phyloP scores from a whole-genome alignment of 176 grass and related monocot species.

The Puya raimondii region DNA sequence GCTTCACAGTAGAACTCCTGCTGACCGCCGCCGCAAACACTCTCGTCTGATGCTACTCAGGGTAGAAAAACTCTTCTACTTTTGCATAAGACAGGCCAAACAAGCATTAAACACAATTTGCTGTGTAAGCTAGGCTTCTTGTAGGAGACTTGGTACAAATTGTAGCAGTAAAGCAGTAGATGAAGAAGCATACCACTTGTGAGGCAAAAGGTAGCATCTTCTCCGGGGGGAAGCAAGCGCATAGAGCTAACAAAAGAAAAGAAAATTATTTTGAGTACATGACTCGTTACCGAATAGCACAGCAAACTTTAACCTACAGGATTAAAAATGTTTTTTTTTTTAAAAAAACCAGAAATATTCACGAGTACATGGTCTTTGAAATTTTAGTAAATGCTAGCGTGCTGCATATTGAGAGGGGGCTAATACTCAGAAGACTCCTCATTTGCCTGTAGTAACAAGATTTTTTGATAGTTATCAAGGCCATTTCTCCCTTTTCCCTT shows the following conservation, averaged over 20 bases:
- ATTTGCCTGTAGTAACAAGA: too few species aligned
- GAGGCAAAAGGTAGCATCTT: slow-evolving; percentile 87
- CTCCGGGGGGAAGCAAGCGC: slow-evolving; percentile 53
- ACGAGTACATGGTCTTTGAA: background rate
- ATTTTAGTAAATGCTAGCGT: too few species aligned
- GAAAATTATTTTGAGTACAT: background rate
- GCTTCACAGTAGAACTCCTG: too few species aligned
- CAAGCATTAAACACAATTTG: background rate
- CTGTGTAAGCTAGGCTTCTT: background rate
- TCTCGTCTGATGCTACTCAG: too few species aligned
- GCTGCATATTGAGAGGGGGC: too few species aligned
- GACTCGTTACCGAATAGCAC: background rate
- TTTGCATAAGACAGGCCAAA: too few species aligned
- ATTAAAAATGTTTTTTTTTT: too few species aligned
- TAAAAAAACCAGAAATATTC: background rate
- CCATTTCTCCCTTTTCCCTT: too few species aligned
- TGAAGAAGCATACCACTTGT: slow-evolving; percentile 41
- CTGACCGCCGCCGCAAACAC: too few species aligned
- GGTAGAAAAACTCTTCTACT: too few species aligned
- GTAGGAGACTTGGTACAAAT: background rate
- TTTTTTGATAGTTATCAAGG: too few species aligned
- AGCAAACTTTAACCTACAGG: background rate
- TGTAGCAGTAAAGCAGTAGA: slow-evolving; percentile 1
- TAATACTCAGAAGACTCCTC: too few species aligned
- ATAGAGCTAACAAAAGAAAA: slow-evolving; percentile 41